Conservation (phyloP, 2,329 filamentous ascomycete species). For the Phialemoniopsis sp. region DNA sequence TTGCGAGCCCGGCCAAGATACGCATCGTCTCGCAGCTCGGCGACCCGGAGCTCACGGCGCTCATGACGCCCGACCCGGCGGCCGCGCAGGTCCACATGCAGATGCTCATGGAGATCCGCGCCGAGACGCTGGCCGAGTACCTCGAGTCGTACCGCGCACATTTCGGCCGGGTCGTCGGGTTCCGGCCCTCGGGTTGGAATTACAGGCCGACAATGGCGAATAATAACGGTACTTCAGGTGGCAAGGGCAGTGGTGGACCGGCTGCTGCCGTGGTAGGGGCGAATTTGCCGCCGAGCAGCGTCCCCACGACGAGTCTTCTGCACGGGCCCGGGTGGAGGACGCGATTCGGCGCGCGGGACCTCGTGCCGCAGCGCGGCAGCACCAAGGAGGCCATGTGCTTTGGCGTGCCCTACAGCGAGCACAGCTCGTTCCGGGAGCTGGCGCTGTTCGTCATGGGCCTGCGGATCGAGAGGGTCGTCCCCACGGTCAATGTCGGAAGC, state of each 20-base stretch:
- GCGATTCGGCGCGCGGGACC: constrained; percentile 65
- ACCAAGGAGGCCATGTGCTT: constrained; percentile 82
- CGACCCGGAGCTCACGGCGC: constrained; percentile 72
- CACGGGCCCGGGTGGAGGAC: constrained; percentile 69
- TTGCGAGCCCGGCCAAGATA: constrained; percentile 77
- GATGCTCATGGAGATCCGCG: constrained; percentile 86
- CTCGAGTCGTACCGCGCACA: constrained; percentile 73
- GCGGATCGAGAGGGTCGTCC: constrained; percentile 83
- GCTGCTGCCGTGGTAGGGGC: constrained; percentile 46
- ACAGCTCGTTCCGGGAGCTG: constrained; percentile 90
- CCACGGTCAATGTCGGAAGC: constrained; percentile 80
- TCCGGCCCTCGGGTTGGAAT: constrained; percentile 91
- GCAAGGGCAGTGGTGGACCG: neutral
- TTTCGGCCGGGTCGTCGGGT: constrained; percentile 84
- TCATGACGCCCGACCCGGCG: constrained; percentile 74
- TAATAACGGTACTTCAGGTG: constrained; percentile 29
- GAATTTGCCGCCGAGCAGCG: constrained; percentile 41
- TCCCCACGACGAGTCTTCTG: constrained; percentile 46
- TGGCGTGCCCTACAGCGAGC: constrained; percentile 92
- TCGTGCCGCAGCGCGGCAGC: constrained; percentile 79
- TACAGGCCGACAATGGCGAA: constrained; percentile 70
- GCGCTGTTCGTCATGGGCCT: constrained; percentile 89
- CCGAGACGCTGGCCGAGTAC: constrained; percentile 89
- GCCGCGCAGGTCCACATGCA: constrained; percentile 98
- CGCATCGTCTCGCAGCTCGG: constrained; percentile 80